Conservation (phyloP, 306 rosid genomes). For the Hippophae tibetana region DNA sequence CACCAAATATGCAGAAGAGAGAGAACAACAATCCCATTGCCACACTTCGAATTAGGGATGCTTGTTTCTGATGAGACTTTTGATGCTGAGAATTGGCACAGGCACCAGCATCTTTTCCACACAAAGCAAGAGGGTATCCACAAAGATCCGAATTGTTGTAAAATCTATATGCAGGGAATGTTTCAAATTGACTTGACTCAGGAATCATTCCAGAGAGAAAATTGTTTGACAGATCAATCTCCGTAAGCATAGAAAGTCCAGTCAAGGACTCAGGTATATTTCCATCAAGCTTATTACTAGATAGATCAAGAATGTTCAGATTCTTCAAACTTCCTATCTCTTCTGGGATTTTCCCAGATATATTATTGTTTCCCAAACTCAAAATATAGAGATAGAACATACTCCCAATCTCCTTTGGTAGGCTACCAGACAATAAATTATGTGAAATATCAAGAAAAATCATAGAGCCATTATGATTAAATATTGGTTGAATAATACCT, state of each 20-base stretch:
- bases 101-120: slow-evolving; percentile 24
- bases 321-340: slow-evolving; percentile 54
- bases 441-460: slow-evolving; percentile 79
- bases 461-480: slow-evolving; percentile 72
- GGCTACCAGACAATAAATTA: slow-evolving; percentile 57
- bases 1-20: slow-evolving; percentile 70
- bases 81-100: slow-evolving; percentile 26
- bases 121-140: slow-evolving; percentile 63
- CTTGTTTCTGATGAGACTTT: slow-evolving; percentile 52
- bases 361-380: slow-evolving; percentile 66
- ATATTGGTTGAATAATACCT: slow-evolving; percentile 63
- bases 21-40: slow-evolving; percentile 86
- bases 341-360: slow-evolving; percentile 71
- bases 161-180: slow-evolving; percentile 49
- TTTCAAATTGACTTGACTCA: slow-evolving; percentile 59
- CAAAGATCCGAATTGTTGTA: slow-evolving; percentile 73
- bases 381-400: slow-evolving; percentile 52
- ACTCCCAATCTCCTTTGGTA: slow-evolving; percentile 71
- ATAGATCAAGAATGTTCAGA: slow-evolving; percentile 85
- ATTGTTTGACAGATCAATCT: slow-evolving; percentile 74
- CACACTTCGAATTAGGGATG: slow-evolving; percentile 71
- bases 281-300: slow-evolving; percentile 58
- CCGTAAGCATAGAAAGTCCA: slow-evolving; percentile 53
- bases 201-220: slow-evolving; percentile 55
- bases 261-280: slow-evolving; percentile 52